Evolutionary conservation across 129 eudicot species (phyloP).

Genomic region (Artemisia argyi): DNA sequence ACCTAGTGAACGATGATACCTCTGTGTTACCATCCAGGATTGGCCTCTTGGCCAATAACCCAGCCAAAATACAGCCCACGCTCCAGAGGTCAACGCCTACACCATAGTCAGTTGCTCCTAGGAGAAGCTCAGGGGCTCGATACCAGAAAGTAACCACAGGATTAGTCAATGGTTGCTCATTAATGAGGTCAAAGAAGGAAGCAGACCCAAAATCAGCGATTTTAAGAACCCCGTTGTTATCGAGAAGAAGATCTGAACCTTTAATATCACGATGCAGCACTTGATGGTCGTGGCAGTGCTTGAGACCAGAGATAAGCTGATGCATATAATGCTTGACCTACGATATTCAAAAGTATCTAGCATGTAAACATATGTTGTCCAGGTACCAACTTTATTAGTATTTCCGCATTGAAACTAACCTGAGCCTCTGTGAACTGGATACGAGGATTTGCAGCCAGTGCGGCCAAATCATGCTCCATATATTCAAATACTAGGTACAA

Average conservation of each 20-base stretch:
- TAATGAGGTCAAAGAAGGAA: constrained; percentile 4
- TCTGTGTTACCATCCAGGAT: constrained; percentile 13
- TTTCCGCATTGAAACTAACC: neutral
- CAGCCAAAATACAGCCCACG: constrained; percentile 20
- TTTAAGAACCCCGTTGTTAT: constrained; percentile 2
- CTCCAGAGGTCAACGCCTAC: constrained; percentile 10
- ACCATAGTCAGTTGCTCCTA: constrained; percentile 23
- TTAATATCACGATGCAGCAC: constrained; percentile 13
- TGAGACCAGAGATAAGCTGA: constrained; percentile 4
- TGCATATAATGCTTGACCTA: constrained; percentile 11
- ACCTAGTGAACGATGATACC: neutral
- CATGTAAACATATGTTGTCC: neutral
- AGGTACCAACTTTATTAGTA: neutral
- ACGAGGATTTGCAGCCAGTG: neutral
- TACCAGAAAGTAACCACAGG: constrained; percentile 20
- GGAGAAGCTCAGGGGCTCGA: constrained; percentile 21
- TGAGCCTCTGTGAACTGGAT: constrained; percentile 9
- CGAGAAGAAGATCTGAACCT: constrained; percentile 7
- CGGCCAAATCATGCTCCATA: constrained; percentile 15
- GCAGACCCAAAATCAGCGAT: neutral
- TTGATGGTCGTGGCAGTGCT: constrained; percentile 17
- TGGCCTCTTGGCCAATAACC: constrained; percentile 10
- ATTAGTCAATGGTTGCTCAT: constrained; percentile 14
- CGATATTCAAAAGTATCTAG: neutral
- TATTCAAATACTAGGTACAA: constrained; percentile 13